Base-by-base conservation (phyloP, 345 rosid species). In the Moricandia arvensis region DNA sequence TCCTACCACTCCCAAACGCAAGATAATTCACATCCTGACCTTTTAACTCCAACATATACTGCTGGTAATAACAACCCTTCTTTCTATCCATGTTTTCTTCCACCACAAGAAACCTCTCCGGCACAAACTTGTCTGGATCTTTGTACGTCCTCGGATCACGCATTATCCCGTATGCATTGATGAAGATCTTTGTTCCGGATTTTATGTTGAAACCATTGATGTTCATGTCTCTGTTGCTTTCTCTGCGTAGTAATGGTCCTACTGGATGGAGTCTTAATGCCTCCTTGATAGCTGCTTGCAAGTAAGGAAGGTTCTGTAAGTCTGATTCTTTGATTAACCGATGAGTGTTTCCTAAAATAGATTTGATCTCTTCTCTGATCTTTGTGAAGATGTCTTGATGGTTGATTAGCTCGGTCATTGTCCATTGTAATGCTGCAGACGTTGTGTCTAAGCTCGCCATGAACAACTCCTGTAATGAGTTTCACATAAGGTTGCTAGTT, bases 241-340 rank as follows among this genome's bases (percentile, higher is more conserved):
- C 88, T 69, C 94, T 80, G 34, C 85, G 82, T 18, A 83, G 84
- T 76, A 90, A 18, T 5, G 93, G 90, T 11, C 87, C 91, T 2
- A 89, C 60, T 0, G 93, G 97, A 77, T 91, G 97, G 15, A 91
- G 91, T 76, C 96, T 75, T 0, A 88, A 76, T 49, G 94, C 86
- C 83, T 91, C 93, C 61, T 87, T 90, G 38, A 79, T 78, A 24
- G 84, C 76, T 38, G 93, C 85, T 82, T 89, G 90, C 17, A 89
- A 64, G 83, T 85, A 88, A n/a, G 91, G 88, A 47, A 91, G 88
- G 10, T 87, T 77, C 0, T 82, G 70, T 5, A 88, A 75, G 15
- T 91, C 91, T 29, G 86, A 80, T 80, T 91, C 97, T 80, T 86
- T 79, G 15, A 89, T 85, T 55, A 89, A 66, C 45, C 84, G 85